Percentiles rank a stretch among this genome's conserved stretches.
These are phyloP conservation scores for Alternaria gaisen DNA, from an alignment of 2,329 filamentous ascomycete genomes.

Conservation along the genomic window DNA sequence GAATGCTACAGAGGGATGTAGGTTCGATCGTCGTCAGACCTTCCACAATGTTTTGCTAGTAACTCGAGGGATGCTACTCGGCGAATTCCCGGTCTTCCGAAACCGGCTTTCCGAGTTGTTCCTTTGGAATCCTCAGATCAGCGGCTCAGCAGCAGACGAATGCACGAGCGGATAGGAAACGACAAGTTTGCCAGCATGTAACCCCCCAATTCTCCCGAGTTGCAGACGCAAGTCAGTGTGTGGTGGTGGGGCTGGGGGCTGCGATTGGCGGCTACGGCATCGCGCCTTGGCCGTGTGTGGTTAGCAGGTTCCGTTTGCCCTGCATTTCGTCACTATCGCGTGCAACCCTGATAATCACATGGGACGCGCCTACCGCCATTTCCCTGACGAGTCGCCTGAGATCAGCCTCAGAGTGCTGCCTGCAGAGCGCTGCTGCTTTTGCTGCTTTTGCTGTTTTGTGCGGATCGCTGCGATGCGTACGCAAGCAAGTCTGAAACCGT, in stretches of 20 bases:
- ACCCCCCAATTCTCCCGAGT: constrained; percentile 2
- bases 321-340: constrained; percentile 15
- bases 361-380: constrained; percentile 20
- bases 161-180: constrained; percentile 2
- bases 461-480: not conserved
- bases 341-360: constrained; percentile 16
- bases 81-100: constrained; percentile 8
- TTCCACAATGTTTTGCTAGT: constrained; percentile 4
- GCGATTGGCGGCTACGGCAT: constrained; percentile 9
- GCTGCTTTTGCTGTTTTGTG: constrained; percentile 5
- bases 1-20: constrained; percentile 3
- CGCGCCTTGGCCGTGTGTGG: not conserved
- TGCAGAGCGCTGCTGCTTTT: not conserved
- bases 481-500: constrained; percentile 5
- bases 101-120: not conserved
- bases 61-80: constrained; percentile 1
- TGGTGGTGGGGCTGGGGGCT: constrained; percentile 5
- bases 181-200: not conserved
- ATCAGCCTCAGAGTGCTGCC: not conserved
- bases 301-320: constrained; percentile 11
- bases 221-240: constrained; percentile 8
- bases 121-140: not conserved
- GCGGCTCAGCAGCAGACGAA: constrained; percentile 7
- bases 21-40: not conserved
- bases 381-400: not conserved